Evolutionary conservation across 352 stramenopile genomes (phyloP), one percentile per base, ranked within the genome.

Genomic region (Phytophthora quininea): DNA sequence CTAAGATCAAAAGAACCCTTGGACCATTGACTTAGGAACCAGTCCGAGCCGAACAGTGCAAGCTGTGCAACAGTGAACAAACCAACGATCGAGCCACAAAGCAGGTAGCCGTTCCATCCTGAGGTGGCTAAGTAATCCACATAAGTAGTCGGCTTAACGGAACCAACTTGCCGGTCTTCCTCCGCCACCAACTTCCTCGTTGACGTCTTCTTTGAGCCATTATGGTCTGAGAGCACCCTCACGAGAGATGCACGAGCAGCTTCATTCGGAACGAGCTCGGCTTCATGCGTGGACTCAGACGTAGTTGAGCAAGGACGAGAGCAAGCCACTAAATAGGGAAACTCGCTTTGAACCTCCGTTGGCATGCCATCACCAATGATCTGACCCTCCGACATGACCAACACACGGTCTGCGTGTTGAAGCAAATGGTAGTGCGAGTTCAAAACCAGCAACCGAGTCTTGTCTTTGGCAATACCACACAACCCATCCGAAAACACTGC

Each of bases 371-470:
- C 68, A 51, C 97, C 92, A 1, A 79, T 77, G 38, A 98, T 84
- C n/a, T 60, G 45, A 3, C 92, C 93, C 42, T 95, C 62, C 5
- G 79, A 58, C 43, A 98, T 62, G 4, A 93, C 77, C 2, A 93
- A 9, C 7, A 96, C 75, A 0, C 59, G 43, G 46, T 89, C 77
- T 5, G 76, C 74, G 30, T 80, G 88, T 40, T 82, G 58, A 27
- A 86, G 87, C 54, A 98, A 75, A 69, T 97, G 92, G 58, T 98
- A 95, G 51, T 98, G 71, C 35, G 87, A 84, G 72, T 98, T 98
- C 2, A 97, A 97, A 4, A 98, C 95, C 11, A 98, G 74, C 33
- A 99, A 54, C 2, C 97, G 83, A 27, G 88, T 96, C 58, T 83
- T 86, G 33, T 42, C 51, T 24, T 84, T 42, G 11, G 76, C 71